Evolutionary conservation across 2,329 filamentous ascomycete genomes (phyloP), one percentile per base, ranked within the genome.

Genomic region (Achaetomium macrosporum): DNA sequence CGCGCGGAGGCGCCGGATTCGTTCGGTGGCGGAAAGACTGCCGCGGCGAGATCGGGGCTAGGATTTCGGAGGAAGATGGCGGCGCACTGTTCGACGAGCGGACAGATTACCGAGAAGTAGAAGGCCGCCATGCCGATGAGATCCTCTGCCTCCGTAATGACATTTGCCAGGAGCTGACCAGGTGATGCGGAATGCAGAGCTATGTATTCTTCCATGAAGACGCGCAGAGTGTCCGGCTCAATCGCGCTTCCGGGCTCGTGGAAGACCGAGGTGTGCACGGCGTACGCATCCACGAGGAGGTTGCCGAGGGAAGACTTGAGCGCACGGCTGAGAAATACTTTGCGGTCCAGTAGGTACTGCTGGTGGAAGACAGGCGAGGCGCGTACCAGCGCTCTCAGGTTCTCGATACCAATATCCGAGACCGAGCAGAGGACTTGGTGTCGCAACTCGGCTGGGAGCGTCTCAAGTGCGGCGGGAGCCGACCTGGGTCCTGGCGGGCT

Each of bases 291-390:
- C 12, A 57, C 57, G 9, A 53, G 49, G 8, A 56, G 55, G 45
- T 47, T 59, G 15, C 56, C 45, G 2, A 66, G 47, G 1, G 56
- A 57, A n/a, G 25, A 35, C 20, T 60, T 42, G 6, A 66, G 52
- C 20, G 33, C 55, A 17, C 33, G 16, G 48, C 47, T 42, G 20
- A 67, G 62, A 1, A 66, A 17, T 19, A 44, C 45, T 36, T 44
- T 58, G 25, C 60, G 60, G 47, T 61, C 54, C 17, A 57, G 48
- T 11, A 60, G 41, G 50, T 64, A 65, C 53, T 66, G 63, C 35
- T 61, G 47, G 41, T 64, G 51, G 41, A 59, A 66, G 25, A 58
- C 50, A 11, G 64, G 62, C 4, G 63, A 66, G 20, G 64, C 62
- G 43, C 45, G 58, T 15, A 64, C 53, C 3, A 67, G 51, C 17